A percentile compares a stretch with the other conserved stretches of the same genome.
Evolutionary conservation across 2,329 filamentous ascomycete genomes (phyloP).

Genomic region (Cercospora janseana): DNA sequence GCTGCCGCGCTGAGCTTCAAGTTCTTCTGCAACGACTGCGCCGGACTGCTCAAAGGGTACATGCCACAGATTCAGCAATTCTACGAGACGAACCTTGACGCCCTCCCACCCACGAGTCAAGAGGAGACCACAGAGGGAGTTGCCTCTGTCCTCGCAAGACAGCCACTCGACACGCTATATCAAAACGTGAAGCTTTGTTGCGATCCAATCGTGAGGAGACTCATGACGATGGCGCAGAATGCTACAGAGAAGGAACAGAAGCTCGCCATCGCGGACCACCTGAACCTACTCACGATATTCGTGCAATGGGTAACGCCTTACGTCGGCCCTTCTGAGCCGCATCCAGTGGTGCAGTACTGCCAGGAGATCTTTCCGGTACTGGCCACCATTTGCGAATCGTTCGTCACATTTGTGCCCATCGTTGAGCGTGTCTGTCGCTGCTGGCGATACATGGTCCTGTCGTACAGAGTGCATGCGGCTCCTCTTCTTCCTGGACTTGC

Average conservation of each 20-base stretch:
- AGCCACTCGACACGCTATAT: constrained; percentile 77
- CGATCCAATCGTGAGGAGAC: constrained; percentile 78
- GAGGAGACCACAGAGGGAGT: constrained; percentile 97
- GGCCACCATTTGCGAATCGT: constrained; percentile 81
- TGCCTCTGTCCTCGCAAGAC: constrained; percentile 83
- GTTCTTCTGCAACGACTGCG: constrained; percentile 95
- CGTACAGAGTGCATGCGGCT: constrained; percentile 84
- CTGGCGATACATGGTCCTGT: constrained; percentile 96
- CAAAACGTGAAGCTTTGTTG: constrained; percentile 86
- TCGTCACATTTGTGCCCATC: constrained; percentile 80
- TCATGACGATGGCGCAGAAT: constrained; percentile 83
- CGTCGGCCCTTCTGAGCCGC: constrained; percentile 67
- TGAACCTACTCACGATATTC: constrained; percentile 90
- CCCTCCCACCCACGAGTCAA: constrained; percentile 79
- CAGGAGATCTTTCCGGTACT: constrained; percentile 88
- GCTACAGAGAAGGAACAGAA: constrained; percentile 81
- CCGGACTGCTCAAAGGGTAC: constrained; percentile 76
- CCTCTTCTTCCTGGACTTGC: constrained; percentile 82
- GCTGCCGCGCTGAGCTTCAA: constrained; percentile 93
- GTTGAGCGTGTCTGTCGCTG: constrained; percentile 91
- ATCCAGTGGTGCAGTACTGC: constrained; percentile 95
- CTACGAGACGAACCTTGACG: constrained; percentile 85
- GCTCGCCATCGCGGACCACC: constrained; percentile 85
- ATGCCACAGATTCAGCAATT: constrained; percentile 86
- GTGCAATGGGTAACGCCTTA: constrained; percentile 75